Percentiles rank a stretch among this genome's conserved stretches.
Evolutionary conservation across 805 yeast species (phyloP).

Genomic region (Saturnispora zaruensis): DNA sequence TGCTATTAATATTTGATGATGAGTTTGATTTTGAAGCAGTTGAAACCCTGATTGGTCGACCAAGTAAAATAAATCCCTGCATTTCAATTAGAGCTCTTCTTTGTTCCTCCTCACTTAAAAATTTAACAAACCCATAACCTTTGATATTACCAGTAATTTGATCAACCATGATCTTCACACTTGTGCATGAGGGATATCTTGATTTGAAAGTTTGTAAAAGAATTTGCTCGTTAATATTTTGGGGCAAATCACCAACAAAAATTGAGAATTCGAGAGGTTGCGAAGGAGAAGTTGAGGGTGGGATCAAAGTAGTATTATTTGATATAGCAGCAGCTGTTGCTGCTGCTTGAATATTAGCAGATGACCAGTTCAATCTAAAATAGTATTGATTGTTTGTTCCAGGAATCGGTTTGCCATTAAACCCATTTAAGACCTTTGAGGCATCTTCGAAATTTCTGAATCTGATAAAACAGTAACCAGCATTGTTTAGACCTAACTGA

Average conservation of each 20-base stretch:
- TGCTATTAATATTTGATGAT: not conserved
- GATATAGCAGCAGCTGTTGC: slow-evolving; percentile 15
- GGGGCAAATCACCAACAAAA: slow-evolving; percentile 79
- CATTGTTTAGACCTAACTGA: slow-evolving; percentile 33
- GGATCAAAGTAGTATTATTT: not conserved
- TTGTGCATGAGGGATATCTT: slow-evolving; percentile 63
- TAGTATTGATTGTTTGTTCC: slow-evolving; percentile 42
- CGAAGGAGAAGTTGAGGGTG: slow-evolving; percentile 9
- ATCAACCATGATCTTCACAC: slow-evolving; percentile 74
- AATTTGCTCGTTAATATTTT: slow-evolving; percentile 59
- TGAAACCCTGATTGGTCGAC: slow-evolving; percentile 70
- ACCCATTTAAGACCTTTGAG: slow-evolving; percentile 49
- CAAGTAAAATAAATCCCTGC: slow-evolving; percentile 69
- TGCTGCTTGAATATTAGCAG: slow-evolving; percentile 27
- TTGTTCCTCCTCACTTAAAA: slow-evolving; percentile 55
- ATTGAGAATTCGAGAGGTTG: slow-evolving; percentile 46
- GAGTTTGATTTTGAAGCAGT: slow-evolving; percentile 41
- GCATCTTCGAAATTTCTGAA: slow-evolving; percentile 57
- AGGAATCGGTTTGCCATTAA: slow-evolving; percentile 64
- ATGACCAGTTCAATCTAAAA: slow-evolving; percentile 77
- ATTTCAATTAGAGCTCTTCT: slow-evolving; percentile 66
- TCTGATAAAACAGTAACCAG: slow-evolving; percentile 78
- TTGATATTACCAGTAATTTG: slow-evolving; percentile 59
- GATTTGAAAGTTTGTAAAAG: slow-evolving; percentile 59
- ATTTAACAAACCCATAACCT: slow-evolving; percentile 89